Conservation (phyloP, 805 yeast genomes). For the Candida krabiensis region DNA sequence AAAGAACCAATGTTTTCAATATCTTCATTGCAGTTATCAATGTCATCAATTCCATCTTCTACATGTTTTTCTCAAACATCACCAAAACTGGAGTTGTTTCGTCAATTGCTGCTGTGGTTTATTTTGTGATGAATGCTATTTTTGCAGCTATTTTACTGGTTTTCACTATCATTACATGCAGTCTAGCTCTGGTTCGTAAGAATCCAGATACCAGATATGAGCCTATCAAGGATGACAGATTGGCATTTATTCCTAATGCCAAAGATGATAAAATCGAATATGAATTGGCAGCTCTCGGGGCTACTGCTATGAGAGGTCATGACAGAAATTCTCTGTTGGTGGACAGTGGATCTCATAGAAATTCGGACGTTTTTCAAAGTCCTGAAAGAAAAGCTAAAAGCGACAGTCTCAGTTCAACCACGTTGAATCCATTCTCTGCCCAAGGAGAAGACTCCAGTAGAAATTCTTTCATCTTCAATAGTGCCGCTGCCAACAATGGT, state of each 20-base stretch:
- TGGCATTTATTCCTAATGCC: slow-evolving; percentile 79
- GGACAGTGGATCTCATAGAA: slow-evolving; percentile 27
- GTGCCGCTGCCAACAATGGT: slow-evolving; percentile 10
- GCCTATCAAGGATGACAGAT: slow-evolving; percentile 96
- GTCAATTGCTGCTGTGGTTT: slow-evolving; percentile 87
- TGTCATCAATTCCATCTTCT: slow-evolving; percentile 80
- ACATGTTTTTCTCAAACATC: slow-evolving; percentile 82
- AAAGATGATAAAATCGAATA: slow-evolving; percentile 44
- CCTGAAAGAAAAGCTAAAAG: slow-evolving; percentile 24
- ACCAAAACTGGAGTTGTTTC: slow-evolving; percentile 82
- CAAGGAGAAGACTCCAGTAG: slow-evolving; percentile 19
- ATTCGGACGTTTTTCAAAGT: slow-evolving; percentile 20
- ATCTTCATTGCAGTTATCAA: slow-evolving; percentile 80
- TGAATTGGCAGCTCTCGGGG: slow-evolving; percentile 74
- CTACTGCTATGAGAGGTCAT: slow-evolving; percentile 64
- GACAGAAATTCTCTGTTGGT: slow-evolving; percentile 39
- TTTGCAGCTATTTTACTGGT: slow-evolving; percentile 80
- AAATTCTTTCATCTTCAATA: slow-evolving; percentile 19
- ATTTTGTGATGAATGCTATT: slow-evolving; percentile 85
- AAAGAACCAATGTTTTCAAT: slow-evolving; percentile 90
- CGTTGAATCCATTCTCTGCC: slow-evolving; percentile 21
- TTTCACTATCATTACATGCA: slow-evolving; percentile 85
- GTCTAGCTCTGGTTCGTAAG: slow-evolving; percentile 77
- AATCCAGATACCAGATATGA: slow-evolving; percentile 95
- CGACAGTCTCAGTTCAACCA: slow-evolving; percentile 12